Evolutionary conservation across 306 rosid species (phyloP).

Genomic region (Lupinus albus): DNA sequence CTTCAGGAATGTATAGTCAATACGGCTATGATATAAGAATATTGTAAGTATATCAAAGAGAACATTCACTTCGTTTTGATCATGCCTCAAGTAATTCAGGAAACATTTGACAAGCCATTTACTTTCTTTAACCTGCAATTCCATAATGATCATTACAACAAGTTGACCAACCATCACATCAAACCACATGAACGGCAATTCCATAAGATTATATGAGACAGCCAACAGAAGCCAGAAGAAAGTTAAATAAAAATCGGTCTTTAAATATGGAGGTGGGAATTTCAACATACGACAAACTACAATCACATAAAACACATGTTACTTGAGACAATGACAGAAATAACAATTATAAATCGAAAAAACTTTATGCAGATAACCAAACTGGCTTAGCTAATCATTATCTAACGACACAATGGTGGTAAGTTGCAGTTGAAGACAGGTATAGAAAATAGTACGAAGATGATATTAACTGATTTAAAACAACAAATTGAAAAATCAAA

Average conservation of each 20-base stretch:
- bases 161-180: constrained; percentile 16
- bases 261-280: background rate
- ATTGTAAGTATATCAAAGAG: constrained; percentile 96
- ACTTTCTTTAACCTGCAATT: constrained; percentile 94
- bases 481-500: background rate
- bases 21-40: constrained; percentile 86
- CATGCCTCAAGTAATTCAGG: constrained; percentile 91
- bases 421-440: constrained; percentile 29
- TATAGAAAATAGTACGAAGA: constrained; percentile 10
- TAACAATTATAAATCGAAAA: constrained; percentile 12
- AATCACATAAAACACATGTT: background rate
- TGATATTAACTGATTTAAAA: background rate
- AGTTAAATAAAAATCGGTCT: constrained; percentile 6
- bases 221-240: constrained; percentile 19
- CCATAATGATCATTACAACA: constrained; percentile 26
- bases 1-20: constrained; percentile 94
- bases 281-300: background rate
- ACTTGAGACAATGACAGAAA: background rate
- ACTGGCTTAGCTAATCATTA: background rate
- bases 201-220: constrained; percentile 20
- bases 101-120: constrained; percentile 99
- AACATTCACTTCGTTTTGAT: constrained; percentile 93
- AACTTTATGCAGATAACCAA: background rate
- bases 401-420: constrained; percentile 10
- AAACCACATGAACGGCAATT: constrained; percentile 5